Conservation (phyloP, 106 monocot species). For the Dioscorea alata region DNA sequence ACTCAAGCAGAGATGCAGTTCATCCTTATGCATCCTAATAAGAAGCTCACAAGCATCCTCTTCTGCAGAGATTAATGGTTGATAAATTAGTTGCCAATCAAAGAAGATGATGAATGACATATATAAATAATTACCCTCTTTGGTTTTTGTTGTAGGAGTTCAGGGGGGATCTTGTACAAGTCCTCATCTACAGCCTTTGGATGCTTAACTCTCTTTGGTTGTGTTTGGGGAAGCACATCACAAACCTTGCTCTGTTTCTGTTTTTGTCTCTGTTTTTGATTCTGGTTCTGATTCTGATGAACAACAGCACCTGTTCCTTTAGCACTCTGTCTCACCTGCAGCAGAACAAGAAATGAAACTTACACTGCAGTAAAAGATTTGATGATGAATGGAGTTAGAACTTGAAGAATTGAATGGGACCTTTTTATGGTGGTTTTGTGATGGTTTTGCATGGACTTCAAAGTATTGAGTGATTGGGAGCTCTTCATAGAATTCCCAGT, state of each 20-base stretch:
- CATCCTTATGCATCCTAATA: constrained; percentile 20
- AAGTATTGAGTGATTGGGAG: constrained; percentile 9
- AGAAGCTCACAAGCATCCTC: constrained; percentile 13
- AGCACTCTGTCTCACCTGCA: no score
- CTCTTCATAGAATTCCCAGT: constrained; percentile 4
- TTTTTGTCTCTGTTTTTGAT: no score
- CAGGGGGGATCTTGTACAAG: constrained; percentile 42
- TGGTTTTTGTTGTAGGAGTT: constrained; percentile 30
- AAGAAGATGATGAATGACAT: no score
- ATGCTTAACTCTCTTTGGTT: neutral
- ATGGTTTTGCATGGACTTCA: no score
- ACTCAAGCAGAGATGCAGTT: constrained; percentile 7
- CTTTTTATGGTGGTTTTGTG: no score
- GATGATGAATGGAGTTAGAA: no score
- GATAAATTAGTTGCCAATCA: neutral
- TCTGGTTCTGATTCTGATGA: no score
- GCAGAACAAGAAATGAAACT: no score
- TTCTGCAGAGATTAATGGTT: constrained; percentile 10
- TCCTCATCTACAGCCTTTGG: constrained; percentile 41
- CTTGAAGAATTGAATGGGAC: no score
- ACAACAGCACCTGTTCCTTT: neutral
- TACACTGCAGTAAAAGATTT: no score
- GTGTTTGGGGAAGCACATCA: no score
- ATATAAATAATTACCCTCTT: constrained; percentile 12
- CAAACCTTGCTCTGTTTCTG: neutral